Evolutionary conservation across 768 basidiomycete species (phyloP).

Genomic region (Termitomyces sp.): DNA sequence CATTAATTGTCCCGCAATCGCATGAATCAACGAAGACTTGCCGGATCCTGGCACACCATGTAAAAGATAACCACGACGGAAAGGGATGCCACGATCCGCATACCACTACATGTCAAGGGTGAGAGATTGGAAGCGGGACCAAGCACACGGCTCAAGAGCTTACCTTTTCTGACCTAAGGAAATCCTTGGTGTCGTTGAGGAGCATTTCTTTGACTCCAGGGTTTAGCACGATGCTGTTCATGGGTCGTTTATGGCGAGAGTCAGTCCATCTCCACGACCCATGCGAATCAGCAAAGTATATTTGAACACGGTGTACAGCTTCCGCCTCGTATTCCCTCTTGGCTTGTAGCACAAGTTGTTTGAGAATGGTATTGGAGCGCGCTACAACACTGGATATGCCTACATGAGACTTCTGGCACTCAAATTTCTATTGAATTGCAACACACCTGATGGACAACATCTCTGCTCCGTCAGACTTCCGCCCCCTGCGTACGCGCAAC

Average conservation of each 20-base stretch:
- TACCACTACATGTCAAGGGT: conserved; percentile 62
- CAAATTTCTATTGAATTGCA: neutral
- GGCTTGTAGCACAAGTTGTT: conserved; percentile 87
- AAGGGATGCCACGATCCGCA: conserved; percentile 89
- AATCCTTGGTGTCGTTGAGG: conserved; percentile 76
- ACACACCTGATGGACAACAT: conserved; percentile 71
- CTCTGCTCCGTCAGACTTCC: conserved; percentile 70
- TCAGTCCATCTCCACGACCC: conserved; percentile 89
- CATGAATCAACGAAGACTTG: conserved; percentile 83
- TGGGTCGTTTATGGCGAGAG: conserved; percentile 84
- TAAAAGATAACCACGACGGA: conserved; percentile 83
- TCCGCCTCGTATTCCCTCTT: conserved; percentile 88
- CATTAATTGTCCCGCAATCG: conserved; percentile 84
- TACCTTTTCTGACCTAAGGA: conserved; percentile 80
- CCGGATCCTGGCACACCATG: conserved; percentile 85
- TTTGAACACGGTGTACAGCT: conserved; percentile 82
- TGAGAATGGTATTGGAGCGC: conserved; percentile 78
- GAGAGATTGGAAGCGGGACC: neutral
- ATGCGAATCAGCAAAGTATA: conserved; percentile 87
- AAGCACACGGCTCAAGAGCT: conserved; percentile 3
- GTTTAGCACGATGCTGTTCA: conserved; percentile 83
- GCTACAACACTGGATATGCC: conserved; percentile 64
- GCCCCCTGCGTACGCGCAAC: conserved; percentile 70
- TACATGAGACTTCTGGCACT: conserved; percentile 6
- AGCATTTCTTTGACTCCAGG: conserved; percentile 91